Percentiles rank a stretch among this genome's conserved stretches.
Evolutionary conservation across 148 eudicot species (phyloP).

Genomic region (Nyssa sinensis): DNA sequence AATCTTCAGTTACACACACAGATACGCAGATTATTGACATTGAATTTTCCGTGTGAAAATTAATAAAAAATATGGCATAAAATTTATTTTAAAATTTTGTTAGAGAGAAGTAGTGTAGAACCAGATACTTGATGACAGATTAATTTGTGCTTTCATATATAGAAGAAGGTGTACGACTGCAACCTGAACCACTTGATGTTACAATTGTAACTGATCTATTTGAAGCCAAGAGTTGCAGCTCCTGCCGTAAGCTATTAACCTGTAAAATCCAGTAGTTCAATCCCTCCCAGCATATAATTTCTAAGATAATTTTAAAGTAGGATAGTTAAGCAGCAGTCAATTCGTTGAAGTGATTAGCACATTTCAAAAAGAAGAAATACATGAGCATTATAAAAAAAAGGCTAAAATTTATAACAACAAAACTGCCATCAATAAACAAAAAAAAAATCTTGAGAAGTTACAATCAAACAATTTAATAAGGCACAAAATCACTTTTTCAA

Average conservation of each 20-base stretch:
- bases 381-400: background rate
- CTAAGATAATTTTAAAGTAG: background rate
- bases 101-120: background rate
- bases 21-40: background rate
- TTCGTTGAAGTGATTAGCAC: background rate
- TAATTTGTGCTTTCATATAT: background rate
- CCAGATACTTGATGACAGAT: background rate
- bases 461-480: too few relatives aligned
- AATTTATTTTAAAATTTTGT: too few relatives aligned
- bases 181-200: conserved; percentile 69
- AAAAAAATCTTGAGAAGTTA: too few relatives aligned
- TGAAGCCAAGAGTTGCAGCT: conserved; percentile 76
- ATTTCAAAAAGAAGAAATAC: background rate
- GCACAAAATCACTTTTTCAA: background rate
- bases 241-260: conserved; percentile 82
- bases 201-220: conserved; percentile 73
- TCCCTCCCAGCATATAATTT: conserved; percentile 1
- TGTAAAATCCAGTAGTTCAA: conserved; percentile 31
- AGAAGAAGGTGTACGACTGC: background rate
- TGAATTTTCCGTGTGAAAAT: background rate
- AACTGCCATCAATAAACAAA: background rate
- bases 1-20: background rate
- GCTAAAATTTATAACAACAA: background rate
- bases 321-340: background rate
- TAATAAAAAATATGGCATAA: background rate